phyloP scores from a whole-genome alignment of 306 rosid species.

The Luffa acutangula region DNA sequence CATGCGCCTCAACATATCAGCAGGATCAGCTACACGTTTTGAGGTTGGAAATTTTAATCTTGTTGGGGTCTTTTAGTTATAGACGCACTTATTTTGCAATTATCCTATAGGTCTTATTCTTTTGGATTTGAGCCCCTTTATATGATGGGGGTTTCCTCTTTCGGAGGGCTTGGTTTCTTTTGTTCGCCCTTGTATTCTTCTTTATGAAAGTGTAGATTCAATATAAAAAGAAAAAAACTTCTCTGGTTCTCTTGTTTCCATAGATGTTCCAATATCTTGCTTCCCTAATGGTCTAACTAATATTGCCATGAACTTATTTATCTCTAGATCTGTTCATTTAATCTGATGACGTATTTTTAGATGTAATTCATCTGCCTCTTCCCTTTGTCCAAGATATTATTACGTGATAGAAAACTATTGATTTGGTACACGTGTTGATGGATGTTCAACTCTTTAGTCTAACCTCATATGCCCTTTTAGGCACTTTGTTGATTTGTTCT shows the following conservation, averaged over 20 bases:
- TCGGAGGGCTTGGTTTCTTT: too few species aligned
- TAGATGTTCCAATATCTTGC: neutral
- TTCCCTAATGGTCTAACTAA: neutral
- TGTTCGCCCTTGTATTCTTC: too few species aligned
- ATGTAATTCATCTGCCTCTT: neutral
- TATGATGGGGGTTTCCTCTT: too few species aligned
- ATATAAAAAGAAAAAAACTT: too few species aligned
- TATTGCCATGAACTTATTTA: neutral
- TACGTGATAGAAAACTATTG: neutral
- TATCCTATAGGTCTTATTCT: too few species aligned
- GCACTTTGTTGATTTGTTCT: slow-evolving; percentile 16
- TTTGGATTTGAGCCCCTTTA: too few species aligned
- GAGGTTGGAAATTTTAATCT: slow-evolving; percentile 45
- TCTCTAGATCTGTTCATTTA: neutral
- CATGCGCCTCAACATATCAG: slow-evolving; percentile 72
- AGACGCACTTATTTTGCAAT: too few species aligned
- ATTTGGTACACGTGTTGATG: neutral
- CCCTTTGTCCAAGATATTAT: neutral
- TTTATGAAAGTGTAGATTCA: too few species aligned
- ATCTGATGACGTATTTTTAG: neutral
- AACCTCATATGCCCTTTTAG: neutral
- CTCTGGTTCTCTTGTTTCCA: neutral
- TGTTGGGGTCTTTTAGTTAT: slow-evolving; percentile 7
- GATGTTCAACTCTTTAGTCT: neutral
- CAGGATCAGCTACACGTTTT: slow-evolving; percentile 85